Percentiles rank a stretch among this genome's conserved stretches.
Evolutionary conservation across 345 rosid genomes (phyloP).

Genomic region (Passiflora organensis): DNA sequence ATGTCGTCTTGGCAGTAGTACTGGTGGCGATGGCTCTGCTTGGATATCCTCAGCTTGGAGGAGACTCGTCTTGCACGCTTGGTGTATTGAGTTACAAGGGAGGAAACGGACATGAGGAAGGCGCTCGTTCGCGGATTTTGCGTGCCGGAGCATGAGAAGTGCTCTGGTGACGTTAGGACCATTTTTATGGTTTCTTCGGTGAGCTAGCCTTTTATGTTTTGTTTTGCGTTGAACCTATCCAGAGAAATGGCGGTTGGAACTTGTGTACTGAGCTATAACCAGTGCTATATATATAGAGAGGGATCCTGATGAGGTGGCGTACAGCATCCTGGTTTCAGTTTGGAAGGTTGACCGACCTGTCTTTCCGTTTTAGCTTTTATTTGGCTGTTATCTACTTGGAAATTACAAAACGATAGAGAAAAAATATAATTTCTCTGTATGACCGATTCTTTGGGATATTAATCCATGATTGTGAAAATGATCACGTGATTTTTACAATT

Average conservation of each 20-base stretch:
- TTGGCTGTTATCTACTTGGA: background rate
- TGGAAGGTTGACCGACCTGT: constrained; percentile 11
- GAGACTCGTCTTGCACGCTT: constrained; percentile 51
- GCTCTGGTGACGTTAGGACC: constrained; percentile 20
- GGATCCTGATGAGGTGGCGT: background rate
- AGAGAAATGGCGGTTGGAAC: background rate
- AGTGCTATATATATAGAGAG: background rate
- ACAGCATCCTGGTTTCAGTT: too few relatives aligned
- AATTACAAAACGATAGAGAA: too few relatives aligned
- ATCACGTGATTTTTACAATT: too few relatives aligned
- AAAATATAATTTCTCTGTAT: too few relatives aligned
- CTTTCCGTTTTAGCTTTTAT: background rate
- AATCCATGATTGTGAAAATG: too few relatives aligned
- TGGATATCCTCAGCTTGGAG: constrained; percentile 32
- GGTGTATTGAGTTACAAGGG: constrained; percentile 47
- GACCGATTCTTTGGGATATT: too few relatives aligned
- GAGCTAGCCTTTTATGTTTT: background rate
- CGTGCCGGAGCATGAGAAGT: constrained; percentile 4
- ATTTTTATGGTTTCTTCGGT: constrained; percentile 22
- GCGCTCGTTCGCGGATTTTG: constrained; percentile 33
- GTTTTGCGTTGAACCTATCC: background rate
- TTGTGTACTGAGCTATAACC: background rate
- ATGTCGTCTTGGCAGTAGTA: background rate
- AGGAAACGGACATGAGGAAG: constrained; percentile 36
- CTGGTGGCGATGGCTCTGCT: constrained; percentile 2